phyloP scores from a whole-genome alignment of 495 filamentous ascomycete genomes.

The Elasticomyces elasticus region DNA sequence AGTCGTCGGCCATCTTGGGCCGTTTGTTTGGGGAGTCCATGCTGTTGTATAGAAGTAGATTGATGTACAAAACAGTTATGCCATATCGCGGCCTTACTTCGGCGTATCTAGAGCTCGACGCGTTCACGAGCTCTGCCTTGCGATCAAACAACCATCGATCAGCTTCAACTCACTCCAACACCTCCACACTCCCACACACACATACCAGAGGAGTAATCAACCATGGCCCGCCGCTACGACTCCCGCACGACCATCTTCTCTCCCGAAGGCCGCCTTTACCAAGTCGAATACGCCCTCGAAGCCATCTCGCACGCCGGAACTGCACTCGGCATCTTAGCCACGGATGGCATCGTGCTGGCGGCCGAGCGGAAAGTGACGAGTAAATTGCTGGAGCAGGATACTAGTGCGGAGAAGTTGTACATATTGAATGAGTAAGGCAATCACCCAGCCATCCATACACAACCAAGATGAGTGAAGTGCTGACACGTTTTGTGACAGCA shows the following conservation, averaged over 20 bases:
- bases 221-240: conserved; percentile 97
- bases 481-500: conserved; percentile 45
- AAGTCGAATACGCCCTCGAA: conserved; percentile 98
- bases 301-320: conserved; percentile 98
- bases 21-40: conserved; percentile 20
- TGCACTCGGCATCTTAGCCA: conserved; percentile 88
- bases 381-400: conserved; percentile 98
- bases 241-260: conserved; percentile 99
- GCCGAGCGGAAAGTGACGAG: conserved; percentile 99
- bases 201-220: not conserved
- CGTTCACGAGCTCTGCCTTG: conserved; percentile 5
- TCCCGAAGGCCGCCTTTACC: conserved; percentile 93
- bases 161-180: not conserved
- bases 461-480: not conserved
- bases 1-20: conserved; percentile 10
- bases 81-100: no score
- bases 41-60: no score
- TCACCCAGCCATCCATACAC: not conserved
- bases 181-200: not conserved
- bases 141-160: not conserved
- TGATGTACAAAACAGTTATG: no score
- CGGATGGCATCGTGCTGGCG: conserved; percentile 95
- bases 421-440: conserved; percentile 84
- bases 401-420: conserved; percentile 98
- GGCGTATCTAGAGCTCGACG: conserved; percentile 1